Percentiles rank a stretch among this genome's conserved stretches.
Conservation (phyloP, 176 grass and related monocot genomes). For the Alloteropsis semialata region DNA sequence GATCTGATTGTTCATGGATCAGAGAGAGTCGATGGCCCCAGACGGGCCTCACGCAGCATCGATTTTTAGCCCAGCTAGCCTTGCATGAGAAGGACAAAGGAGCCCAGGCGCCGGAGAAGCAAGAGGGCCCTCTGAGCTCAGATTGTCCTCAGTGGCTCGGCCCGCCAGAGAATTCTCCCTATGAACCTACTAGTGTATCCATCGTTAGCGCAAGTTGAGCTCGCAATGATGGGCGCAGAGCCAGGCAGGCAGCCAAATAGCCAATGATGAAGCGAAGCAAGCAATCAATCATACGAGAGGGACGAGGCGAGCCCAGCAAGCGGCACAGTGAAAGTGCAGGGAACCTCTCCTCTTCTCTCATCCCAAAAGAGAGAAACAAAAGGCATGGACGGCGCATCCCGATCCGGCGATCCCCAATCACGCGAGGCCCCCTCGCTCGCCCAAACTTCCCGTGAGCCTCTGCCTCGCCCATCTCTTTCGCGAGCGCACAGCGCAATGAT, state of each 20-base stretch:
- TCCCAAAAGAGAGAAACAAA: background rate
- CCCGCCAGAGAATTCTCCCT: background rate
- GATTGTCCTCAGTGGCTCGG: background rate
- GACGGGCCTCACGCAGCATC: no score
- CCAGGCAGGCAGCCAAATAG: no score
- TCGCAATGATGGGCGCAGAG: background rate
- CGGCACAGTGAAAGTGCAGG: background rate
- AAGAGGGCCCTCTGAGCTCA: background rate
- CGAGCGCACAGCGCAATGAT: background rate
- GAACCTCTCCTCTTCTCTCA: background rate
- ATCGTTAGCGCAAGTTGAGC: background rate
- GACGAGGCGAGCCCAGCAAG: background rate
- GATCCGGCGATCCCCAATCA: background rate
- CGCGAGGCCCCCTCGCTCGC: no score
- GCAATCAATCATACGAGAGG: background rate
- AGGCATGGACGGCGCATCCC: background rate
- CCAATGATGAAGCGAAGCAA: background rate
- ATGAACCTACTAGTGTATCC: no score
- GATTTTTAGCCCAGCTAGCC: no score
- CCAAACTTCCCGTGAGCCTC: slow-evolving; percentile 12
- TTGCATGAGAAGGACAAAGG: no score
- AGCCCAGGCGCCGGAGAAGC: background rate
- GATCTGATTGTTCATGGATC: no score
- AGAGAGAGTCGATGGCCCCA: no score
- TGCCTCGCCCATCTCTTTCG: background rate